Percentiles rank a stretch among this genome's conserved stretches.
Evolutionary conservation across 352 stramenopile genomes (phyloP).

Genomic region (Pythium rishiriense): DNA sequence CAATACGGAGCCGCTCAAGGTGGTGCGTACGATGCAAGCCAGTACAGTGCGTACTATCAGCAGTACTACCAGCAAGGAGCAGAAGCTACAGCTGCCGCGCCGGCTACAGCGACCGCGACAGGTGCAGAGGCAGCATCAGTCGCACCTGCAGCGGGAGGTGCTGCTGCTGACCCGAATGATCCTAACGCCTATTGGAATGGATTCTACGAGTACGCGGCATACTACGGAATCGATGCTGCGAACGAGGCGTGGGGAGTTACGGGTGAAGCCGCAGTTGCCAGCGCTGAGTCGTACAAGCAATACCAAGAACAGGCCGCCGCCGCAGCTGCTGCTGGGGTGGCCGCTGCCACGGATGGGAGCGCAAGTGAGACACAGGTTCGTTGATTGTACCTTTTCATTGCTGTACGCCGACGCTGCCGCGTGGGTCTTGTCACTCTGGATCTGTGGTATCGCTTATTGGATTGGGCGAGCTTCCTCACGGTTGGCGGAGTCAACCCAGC

Average conservation of each 20-base stretch:
- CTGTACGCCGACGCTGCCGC: slow-evolving; percentile 25
- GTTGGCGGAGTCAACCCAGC: slow-evolving; percentile 37
- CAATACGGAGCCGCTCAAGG: slow-evolving; percentile 18
- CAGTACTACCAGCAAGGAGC: slow-evolving; percentile 62
- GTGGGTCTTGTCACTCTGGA: slow-evolving; percentile 10
- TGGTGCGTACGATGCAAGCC: slow-evolving; percentile 46
- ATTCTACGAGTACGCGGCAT: slow-evolving; percentile 88
- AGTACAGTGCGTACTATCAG: slow-evolving; percentile 78
- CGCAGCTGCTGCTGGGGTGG: slow-evolving; percentile 30
- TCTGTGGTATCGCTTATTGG: slow-evolving; percentile 9
- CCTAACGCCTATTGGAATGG: slow-evolving; percentile 90
- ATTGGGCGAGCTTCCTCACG: slow-evolving; percentile 28
- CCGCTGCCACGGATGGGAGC: slow-evolving; percentile 19
- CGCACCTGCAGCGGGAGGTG: slow-evolving; percentile 19
- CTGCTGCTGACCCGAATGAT: slow-evolving; percentile 76
- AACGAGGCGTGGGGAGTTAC: slow-evolving; percentile 87
- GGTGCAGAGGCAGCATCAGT: slow-evolving; percentile 3
- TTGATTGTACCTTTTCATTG: slow-evolving; percentile 46
- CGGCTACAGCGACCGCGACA: slow-evolving; percentile 24
- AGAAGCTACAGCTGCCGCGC: slow-evolving; percentile 26
- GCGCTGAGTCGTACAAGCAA: slow-evolving; percentile 68
- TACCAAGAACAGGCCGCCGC: slow-evolving; percentile 55
- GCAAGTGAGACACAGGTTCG: slow-evolving; percentile 50
- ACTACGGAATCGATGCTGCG: slow-evolving; percentile 85
- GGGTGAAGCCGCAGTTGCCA: slow-evolving; percentile 65